Base-by-base conservation (phyloP, 148 eudicot species). In the Cornus suecica region DNA sequence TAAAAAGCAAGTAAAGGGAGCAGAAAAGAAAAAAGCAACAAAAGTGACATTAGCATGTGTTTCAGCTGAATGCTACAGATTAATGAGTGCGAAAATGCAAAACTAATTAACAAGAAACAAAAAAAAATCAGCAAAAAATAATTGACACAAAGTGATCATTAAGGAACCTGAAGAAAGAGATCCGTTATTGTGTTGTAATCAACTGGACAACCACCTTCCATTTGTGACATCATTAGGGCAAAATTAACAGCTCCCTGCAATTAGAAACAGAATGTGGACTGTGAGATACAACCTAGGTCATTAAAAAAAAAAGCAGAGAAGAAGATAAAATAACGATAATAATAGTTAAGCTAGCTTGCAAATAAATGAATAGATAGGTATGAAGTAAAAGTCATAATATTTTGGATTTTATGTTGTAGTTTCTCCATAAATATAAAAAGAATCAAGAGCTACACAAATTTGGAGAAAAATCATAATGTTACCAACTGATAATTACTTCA, bases 181-280 rank as follows among this genome's bases (percentile, higher is more conserved):
- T 93, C 93, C 10, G 94, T 89, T 32, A 93, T 88, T 52, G 98
- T 93, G 86, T 93, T 93, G 82, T 87, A 93, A 80, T 93, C 98
- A 76, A 93, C 70, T 22, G 97, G 97, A 77, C 97, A 93, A 42
- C 97, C 98, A 52, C 98, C 98, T 78, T 93, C 94, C 97, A 93
- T 93, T 87, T 93, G 97, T 74, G 98, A 89, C 95, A 93, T 93
- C 98, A 93, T 94, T 31, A 94, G 79, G 72, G 98, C 92, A 84
- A 94, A 94, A 80, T 92, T 94, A 72, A 94, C 97, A 77, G 98
- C 98, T 78, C 97, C 98, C 98, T 94, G 85, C 78, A 73, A 83
- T 37, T 70, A 32, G 69, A 81, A 61, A 31, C 30, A 76, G 71
- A 66, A 52, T 11, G 27, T 69, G 63, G 29, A 58, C 67, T 58